Percentiles rank a stretch among this genome's conserved stretches.
Conservation (phyloP, 345 rosid species). For the Eucalyptus sideroxylon region DNA sequence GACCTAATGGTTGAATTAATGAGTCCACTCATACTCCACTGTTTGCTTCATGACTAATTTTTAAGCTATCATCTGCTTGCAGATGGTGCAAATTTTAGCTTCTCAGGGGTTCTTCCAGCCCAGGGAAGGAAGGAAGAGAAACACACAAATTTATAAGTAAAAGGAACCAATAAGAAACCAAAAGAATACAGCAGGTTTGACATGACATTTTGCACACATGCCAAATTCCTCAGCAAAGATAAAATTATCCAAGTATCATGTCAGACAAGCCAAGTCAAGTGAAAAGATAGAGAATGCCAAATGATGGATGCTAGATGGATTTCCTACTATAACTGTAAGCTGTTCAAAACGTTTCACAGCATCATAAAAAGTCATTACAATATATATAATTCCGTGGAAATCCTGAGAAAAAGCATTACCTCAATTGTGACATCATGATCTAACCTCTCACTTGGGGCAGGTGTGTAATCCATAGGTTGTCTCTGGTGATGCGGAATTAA, state of each 20-base stretch:
- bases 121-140: background rate
- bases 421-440: slow-evolving; percentile 61
- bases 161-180: background rate
- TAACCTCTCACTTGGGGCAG: slow-evolving; percentile 33
- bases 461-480: slow-evolving; percentile 59
- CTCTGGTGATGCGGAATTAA: slow-evolving; percentile 28
- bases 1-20: background rate
- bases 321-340: background rate
- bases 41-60: background rate
- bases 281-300: background rate
- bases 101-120: background rate
- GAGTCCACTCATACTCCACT: background rate
- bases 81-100: background rate
- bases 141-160: background rate
- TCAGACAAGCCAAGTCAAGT: background rate
- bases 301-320: background rate
- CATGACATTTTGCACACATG: background rate
- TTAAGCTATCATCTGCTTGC: background rate
- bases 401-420: slow-evolving; percentile 15
- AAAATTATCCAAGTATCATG: background rate
- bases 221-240: background rate
- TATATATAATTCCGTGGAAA: background rate
- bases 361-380: background rate
- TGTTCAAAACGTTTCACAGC: background rate
- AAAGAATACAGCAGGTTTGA: background rate